Percentiles rank a stretch among this genome's conserved stretches.
Conservation (phyloP, 108 stramenopile genomes). For the Skeletonema tropicum region DNA sequence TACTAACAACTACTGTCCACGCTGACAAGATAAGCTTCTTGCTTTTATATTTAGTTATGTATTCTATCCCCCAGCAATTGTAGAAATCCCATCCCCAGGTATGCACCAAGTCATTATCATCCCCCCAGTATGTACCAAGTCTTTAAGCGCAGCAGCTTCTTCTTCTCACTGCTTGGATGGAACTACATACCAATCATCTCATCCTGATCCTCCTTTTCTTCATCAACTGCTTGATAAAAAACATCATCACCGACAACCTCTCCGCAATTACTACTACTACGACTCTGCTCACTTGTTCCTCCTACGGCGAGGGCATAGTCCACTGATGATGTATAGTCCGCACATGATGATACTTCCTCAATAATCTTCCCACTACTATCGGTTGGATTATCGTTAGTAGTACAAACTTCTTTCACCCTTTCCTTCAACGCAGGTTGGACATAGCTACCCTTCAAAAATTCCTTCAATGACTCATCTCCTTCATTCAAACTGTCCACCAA, state of each 20-base stretch:
- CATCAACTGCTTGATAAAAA: too few species aligned
- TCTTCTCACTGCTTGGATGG: too few species aligned
- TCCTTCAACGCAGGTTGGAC: constrained; percentile 64
- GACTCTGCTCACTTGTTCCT: neutral
- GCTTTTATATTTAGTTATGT: too few species aligned
- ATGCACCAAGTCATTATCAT: too few species aligned
- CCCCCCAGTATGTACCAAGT: too few species aligned
- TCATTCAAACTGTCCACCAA: constrained; percentile 34
- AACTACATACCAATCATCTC: too few species aligned
- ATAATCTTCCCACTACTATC: neutral
- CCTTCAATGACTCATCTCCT: constrained; percentile 23
- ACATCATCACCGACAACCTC: neutral
- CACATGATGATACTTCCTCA: neutral
- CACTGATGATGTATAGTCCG: neutral
- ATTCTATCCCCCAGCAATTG: too few species aligned
- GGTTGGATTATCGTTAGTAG: neutral
- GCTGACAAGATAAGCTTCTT: too few species aligned
- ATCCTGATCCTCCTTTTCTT: too few species aligned
- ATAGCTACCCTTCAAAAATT: constrained; percentile 50
- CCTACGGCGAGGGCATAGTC: neutral
- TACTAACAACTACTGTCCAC: too few species aligned
- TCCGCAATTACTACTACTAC: neutral
- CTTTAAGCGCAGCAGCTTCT: too few species aligned
- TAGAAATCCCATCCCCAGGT: too few species aligned
- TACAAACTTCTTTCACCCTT: constrained; percentile 7